phyloP scores from a whole-genome alignment of 2,329 filamentous ascomycete species.

The Colletotrichum cuscutae region DNA sequence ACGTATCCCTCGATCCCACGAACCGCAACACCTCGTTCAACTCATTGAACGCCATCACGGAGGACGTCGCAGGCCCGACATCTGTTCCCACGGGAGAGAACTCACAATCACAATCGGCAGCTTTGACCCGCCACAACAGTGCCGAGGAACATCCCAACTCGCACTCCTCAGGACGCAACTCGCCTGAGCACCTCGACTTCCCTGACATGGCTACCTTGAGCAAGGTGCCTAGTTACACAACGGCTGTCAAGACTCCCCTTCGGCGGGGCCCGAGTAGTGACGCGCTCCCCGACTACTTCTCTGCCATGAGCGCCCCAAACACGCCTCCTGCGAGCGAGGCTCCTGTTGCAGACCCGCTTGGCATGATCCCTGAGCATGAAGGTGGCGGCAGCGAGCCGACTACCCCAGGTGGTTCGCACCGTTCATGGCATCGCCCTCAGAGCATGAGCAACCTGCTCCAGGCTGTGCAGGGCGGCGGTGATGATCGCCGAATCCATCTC shows the following conservation, averaged over 20 bases:
- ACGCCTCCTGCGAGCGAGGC: slow-evolving; percentile 54
- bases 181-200: slow-evolving; percentile 66
- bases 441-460: slow-evolving; percentile 33
- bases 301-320: slow-evolving; percentile 65
- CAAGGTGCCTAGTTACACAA: slow-evolving; percentile 82
- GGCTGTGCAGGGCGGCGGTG: slow-evolving; percentile 27
- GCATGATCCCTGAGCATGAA: slow-evolving; percentile 42
- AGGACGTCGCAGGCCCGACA: slow-evolving; percentile 55
- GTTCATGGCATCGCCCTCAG: slow-evolving; percentile 33
- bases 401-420: slow-evolving; percentile 23
- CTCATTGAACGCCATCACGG: slow-evolving; percentile 54
- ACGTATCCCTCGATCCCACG: slow-evolving; percentile 66
- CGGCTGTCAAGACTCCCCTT: slow-evolving; percentile 74
- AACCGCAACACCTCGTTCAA: slow-evolving; percentile 58
- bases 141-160: slow-evolving; percentile 52
- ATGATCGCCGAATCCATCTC: slow-evolving; percentile 45
- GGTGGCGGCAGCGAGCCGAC: slow-evolving; percentile 18
- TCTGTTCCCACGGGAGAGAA: slow-evolving; percentile 50
- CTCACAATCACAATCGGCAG: slow-evolving; percentile 55
- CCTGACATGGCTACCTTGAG: slow-evolving; percentile 72
- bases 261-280: slow-evolving; percentile 60
- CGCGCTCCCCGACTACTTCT: slow-evolving; percentile 73
- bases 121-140: slow-evolving; percentile 65
- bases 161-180: slow-evolving; percentile 59
- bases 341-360: slow-evolving; percentile 38